Evolutionary conservation across 495 filamentous ascomycete genomes (phyloP).

Genomic region (Lepidopterella palustris): DNA sequence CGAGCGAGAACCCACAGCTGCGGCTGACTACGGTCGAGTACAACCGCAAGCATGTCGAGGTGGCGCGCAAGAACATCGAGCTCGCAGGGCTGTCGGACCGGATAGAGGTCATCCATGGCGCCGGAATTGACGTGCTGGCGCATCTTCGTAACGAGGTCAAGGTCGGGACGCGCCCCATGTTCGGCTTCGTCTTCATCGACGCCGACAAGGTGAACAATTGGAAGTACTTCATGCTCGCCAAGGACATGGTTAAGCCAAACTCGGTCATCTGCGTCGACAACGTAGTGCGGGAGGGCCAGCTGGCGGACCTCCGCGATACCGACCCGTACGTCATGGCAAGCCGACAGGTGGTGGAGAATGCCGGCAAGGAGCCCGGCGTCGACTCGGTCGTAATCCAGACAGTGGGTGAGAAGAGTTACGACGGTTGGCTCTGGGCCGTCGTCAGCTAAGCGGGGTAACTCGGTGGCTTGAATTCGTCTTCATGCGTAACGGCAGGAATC

Average conservation of each 20-base stretch:
- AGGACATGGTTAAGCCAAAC: conserved; percentile 11
- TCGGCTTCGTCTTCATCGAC: conserved; percentile 32
- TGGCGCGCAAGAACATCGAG: conserved; percentile 23
- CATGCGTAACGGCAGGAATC: too few species aligned
- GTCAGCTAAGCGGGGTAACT: too few species aligned
- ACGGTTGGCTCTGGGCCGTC: conserved; percentile 40
- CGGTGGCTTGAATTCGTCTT: too few species aligned
- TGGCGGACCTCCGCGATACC: not conserved
- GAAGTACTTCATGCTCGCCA: conserved; percentile 20
- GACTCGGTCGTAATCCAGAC: conserved; percentile 44
- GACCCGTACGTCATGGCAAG: not conserved
- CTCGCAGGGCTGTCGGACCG: conserved; percentile 24
- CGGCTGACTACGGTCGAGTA: not conserved
- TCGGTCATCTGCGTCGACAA: conserved; percentile 30
- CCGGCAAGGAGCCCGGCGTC: conserved; percentile 38
- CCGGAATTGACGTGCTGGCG: conserved; percentile 25
- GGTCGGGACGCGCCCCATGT: conserved; percentile 18
- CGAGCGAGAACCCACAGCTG: not conserved
- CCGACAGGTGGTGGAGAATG: conserved; percentile 36
- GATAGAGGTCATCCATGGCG: conserved; percentile 25
- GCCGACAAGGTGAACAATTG: conserved; percentile 32
- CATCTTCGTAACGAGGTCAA: conserved; percentile 19
- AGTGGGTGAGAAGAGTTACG: conserved; percentile 44
- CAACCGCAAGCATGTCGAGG: conserved; percentile 1
- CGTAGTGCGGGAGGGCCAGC: conserved; percentile 11